Percentiles rank a stretch among this genome's conserved stretches.
phyloP scores from a whole-genome alignment of 306 rosid species.

The Oemleria cerasiformis region DNA sequence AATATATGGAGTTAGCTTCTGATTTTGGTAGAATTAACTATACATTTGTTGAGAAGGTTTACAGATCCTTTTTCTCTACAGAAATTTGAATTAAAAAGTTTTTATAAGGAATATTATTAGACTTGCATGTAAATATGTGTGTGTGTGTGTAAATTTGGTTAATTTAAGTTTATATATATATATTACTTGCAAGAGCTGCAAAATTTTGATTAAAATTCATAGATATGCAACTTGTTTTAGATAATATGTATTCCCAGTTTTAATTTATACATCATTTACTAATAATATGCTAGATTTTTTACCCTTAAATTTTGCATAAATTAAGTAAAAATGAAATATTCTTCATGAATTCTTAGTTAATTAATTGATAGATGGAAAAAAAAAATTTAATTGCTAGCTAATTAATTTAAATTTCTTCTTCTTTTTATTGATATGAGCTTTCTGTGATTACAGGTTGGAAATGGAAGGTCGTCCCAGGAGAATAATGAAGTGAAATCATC shows the following conservation, averaged over 20 bases:
- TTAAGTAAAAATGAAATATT: background rate
- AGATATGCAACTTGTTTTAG: background rate
- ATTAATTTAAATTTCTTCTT: background rate
- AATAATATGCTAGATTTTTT: too few species aligned
- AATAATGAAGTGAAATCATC: constrained; percentile 18
- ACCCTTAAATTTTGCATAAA: background rate
- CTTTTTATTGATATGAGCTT: background rate
- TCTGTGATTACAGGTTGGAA: constrained; percentile 20
- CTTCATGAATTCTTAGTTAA: background rate
- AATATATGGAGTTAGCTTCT: background rate
- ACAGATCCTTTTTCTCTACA: background rate
- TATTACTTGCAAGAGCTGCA: too few species aligned
- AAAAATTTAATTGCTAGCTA: too few species aligned
- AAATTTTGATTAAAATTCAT: background rate
- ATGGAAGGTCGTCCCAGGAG: constrained; percentile 10
- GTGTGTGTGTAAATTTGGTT: too few species aligned
- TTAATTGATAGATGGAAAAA: background rate
- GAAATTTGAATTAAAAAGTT: background rate
- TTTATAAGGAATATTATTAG: background rate
- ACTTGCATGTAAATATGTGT: too few species aligned
- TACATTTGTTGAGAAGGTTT: background rate
- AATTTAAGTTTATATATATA: background rate
- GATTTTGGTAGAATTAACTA: background rate
- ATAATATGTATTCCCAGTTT: background rate
- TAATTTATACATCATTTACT: background rate